Evolutionary conservation across 352 stramenopile species (phyloP).

Genomic region (Globisporangium uncinulatum): DNA sequence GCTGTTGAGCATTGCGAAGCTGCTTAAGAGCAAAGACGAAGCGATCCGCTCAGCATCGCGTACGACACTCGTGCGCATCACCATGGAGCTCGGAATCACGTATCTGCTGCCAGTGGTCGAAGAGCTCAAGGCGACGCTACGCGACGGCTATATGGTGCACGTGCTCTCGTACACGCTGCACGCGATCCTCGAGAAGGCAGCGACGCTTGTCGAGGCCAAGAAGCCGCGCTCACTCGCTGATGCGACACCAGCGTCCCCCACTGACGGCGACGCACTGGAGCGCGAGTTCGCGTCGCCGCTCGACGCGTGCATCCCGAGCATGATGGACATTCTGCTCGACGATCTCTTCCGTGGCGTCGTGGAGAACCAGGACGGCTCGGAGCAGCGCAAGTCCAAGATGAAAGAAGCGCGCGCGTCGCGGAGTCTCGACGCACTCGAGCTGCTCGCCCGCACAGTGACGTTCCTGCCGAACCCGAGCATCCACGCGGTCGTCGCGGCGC

Average conservation of each 20-base stretch:
- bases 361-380: slow-evolving; percentile 49
- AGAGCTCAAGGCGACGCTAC: slow-evolving; percentile 77
- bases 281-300: slow-evolving; percentile 50
- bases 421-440: slow-evolving; percentile 71
- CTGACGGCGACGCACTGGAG: slow-evolving; percentile 21
- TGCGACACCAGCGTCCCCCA: slow-evolving; percentile 9
- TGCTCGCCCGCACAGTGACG: slow-evolving; percentile 73
- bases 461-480: slow-evolving; percentile 84
- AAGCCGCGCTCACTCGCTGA: slow-evolving; percentile 31
- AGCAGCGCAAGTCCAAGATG: slow-evolving; percentile 79
- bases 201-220: slow-evolving; percentile 44
- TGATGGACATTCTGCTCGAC: slow-evolving; percentile 78
- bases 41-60: slow-evolving; percentile 89
- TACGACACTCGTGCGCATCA: slow-evolving; percentile 94
- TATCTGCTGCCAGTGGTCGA: slow-evolving; percentile 85
- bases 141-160: slow-evolving; percentile 82
- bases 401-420: slow-evolving; percentile 78
- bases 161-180: slow-evolving; percentile 86
- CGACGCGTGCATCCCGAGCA: slow-evolving; percentile 69
- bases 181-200: slow-evolving; percentile 76
- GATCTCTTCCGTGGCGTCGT: slow-evolving; percentile 75
- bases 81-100: slow-evolving; percentile 78
- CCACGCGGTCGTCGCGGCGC: slow-evolving; percentile 62
- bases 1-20: slow-evolving; percentile 86
- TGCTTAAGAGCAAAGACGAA: slow-evolving; percentile 91